Percentiles rank a stretch among this genome's conserved stretches.
phyloP scores from a whole-genome alignment of 345 rosid genomes.

The Euphorbia lathyris region DNA sequence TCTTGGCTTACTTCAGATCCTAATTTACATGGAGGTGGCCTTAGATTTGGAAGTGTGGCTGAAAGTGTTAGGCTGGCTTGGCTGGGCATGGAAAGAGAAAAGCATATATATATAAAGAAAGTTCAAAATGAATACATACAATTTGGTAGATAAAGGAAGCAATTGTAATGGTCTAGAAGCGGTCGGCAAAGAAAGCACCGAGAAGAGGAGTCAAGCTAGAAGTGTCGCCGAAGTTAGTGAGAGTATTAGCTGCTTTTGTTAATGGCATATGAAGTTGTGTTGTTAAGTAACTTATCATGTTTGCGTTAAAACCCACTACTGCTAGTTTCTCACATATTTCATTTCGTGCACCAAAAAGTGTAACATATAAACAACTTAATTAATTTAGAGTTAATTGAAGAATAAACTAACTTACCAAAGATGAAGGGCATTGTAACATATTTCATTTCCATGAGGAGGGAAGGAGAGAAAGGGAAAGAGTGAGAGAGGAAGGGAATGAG shows the following conservation, averaged over 20 bases:
- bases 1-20: conserved; percentile 51
- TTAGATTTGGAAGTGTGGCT: conserved; percentile 60
- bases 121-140: no score
- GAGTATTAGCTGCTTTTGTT: conserved; percentile 88
- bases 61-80: conserved; percentile 60
- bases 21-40: conserved; percentile 70
- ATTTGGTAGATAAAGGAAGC: conserved; percentile 75
- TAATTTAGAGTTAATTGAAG: no score
- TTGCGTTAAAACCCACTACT: conserved; percentile 71
- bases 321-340: conserved; percentile 91
- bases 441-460: no score
- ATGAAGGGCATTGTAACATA: conserved; percentile 37
- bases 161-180: conserved; percentile 72
- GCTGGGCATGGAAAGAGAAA: background rate
- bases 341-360: no score
- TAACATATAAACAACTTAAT: no score
- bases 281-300: conserved; percentile 89
- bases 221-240: conserved; percentile 85
- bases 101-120: background rate
- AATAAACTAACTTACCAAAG: conserved; percentile 30
- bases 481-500: no score
- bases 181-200: conserved; percentile 88
- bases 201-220: conserved; percentile 76
- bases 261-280: conserved; percentile 78
- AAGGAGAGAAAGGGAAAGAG: no score